Conservation (phyloP, 2,329 filamentous ascomycete species). For the Macrophomina pseudophaseolina region DNA sequence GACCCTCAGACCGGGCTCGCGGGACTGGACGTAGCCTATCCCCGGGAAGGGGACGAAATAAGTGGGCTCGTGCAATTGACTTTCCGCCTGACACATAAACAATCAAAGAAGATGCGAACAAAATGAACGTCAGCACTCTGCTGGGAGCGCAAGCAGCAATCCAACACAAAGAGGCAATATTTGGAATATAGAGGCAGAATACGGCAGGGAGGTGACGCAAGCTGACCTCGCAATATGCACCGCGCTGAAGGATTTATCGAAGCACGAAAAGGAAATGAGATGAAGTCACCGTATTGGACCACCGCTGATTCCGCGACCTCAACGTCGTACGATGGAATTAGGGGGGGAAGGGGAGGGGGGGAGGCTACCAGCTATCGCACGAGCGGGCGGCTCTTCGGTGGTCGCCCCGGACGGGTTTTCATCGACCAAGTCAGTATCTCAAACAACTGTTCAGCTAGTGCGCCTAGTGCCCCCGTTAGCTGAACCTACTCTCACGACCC, state of each 20-base stretch:
- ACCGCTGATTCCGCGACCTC: not conserved
- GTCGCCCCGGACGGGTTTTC: not conserved
- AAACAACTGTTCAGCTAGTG: constrained; percentile 5
- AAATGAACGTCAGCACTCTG: constrained; percentile 3
- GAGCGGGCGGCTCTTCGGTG: not conserved
- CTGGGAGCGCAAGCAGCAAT: not conserved
- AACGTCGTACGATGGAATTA: constrained; percentile 16
- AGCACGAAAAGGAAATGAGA: constrained; percentile 19
- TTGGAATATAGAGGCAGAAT: constrained; percentile 9
- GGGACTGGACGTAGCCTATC: not conserved
- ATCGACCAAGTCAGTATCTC: constrained; percentile 1
- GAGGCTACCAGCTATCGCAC: not conserved
- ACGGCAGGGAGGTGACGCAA: constrained; percentile 12
- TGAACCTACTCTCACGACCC: not conserved
- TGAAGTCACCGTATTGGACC: constrained; percentile 14
- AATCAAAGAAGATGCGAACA: constrained; percentile 1
- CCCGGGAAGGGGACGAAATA: not conserved
- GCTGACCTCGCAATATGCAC: constrained; percentile 4
- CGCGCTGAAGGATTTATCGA: constrained; percentile 16
- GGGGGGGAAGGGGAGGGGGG: no score
- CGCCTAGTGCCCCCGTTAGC: constrained; percentile 12
- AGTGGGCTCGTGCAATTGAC: constrained; percentile 11
- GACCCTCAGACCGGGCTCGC: not conserved
- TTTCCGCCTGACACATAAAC: constrained; percentile 10
- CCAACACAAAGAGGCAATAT: constrained; percentile 2